Evolutionary conservation across 495 filamentous ascomycete species (phyloP).

Genomic region (Glarea lozoyensis): DNA sequence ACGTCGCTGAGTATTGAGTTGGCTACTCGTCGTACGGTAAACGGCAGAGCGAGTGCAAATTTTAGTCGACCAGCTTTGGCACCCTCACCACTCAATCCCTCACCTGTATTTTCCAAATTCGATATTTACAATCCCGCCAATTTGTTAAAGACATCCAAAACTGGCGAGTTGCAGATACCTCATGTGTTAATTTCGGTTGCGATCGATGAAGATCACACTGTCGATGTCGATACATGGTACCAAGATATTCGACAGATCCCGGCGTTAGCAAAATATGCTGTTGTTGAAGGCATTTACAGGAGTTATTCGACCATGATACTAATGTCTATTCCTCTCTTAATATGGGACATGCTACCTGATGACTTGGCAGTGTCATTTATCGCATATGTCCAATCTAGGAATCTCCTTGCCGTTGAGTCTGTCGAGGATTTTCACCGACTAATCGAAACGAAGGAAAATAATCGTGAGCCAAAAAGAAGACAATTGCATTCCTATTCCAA

Average conservation of each 20-base stretch:
- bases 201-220: slow-evolving; percentile 38
- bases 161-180: slow-evolving; percentile 28
- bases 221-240: slow-evolving; percentile 38
- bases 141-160: background rate
- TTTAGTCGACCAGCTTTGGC: background rate
- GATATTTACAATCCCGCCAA: slow-evolving; percentile 2
- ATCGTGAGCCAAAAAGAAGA: background rate
- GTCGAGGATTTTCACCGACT: slow-evolving; percentile 1
- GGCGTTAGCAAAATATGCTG: slow-evolving; percentile 38
- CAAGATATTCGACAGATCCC: slow-evolving; percentile 37
- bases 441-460: background rate
- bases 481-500: background rate
- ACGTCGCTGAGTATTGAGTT: slow-evolving; percentile 4
- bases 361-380: background rate
- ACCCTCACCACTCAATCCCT: background rate
- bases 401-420: slow-evolving; percentile 1
- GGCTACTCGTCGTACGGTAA: background rate
- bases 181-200: slow-evolving; percentile 45
- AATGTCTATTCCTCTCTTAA: slow-evolving; percentile 30
- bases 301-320: slow-evolving; percentile 42
- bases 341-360: slow-evolving; percentile 3
- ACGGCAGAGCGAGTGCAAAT: slow-evolving; percentile 2
- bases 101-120: slow-evolving; percentile 2
- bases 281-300: slow-evolving; percentile 43
- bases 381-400: background rate